These are phyloP conservation scores for Hawksworthiomyces lignivorus DNA, from an alignment of 2,329 filamentous ascomycete genomes.

Conservation along the genomic window DNA sequence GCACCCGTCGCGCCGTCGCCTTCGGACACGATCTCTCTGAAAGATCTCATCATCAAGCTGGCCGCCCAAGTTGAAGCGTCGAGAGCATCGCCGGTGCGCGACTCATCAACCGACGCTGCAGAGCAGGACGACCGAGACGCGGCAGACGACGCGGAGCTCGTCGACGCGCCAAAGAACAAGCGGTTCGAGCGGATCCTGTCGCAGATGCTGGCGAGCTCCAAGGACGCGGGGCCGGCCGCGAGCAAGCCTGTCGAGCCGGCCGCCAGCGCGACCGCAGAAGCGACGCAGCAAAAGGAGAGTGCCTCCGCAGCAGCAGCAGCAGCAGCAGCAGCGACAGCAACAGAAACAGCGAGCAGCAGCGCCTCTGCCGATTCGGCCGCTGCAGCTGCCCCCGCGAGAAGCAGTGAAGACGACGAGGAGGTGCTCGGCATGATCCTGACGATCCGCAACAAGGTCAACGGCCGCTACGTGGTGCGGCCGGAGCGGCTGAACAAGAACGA, in stretches of 20 bases:
- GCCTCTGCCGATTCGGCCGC: not conserved
- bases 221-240: slow-evolving; percentile 8
- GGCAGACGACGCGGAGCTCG: not conserved
- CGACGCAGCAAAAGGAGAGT: not conserved
- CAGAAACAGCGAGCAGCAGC: no score
- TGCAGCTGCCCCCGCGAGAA: not conserved
- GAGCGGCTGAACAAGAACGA: slow-evolving; percentile 28
- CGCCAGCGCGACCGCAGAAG: not conserved
- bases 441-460: slow-evolving; percentile 62
- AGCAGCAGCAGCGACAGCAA: no score
- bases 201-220: slow-evolving; percentile 35
- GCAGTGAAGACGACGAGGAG: slow-evolving; percentile 21
- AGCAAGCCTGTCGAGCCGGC: not conserved
- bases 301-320: not conserved
- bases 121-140: slow-evolving; percentile 13
- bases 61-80: slow-evolving; percentile 36
- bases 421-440: slow-evolving; percentile 66
- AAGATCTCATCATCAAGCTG: slow-evolving; percentile 45
- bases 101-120: not conserved
- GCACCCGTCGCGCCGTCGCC: not conserved
- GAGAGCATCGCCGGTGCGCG: slow-evolving; percentile 16
- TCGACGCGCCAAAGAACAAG: slow-evolving; percentile 32
- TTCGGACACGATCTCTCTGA: slow-evolving; percentile 24
- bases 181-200: slow-evolving; percentile 45
- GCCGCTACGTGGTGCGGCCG: slow-evolving; percentile 54